Percentiles rank a stretch among this genome's conserved stretches.
Conservation (phyloP, 345 rosid genomes). For the Populus alba region DNA sequence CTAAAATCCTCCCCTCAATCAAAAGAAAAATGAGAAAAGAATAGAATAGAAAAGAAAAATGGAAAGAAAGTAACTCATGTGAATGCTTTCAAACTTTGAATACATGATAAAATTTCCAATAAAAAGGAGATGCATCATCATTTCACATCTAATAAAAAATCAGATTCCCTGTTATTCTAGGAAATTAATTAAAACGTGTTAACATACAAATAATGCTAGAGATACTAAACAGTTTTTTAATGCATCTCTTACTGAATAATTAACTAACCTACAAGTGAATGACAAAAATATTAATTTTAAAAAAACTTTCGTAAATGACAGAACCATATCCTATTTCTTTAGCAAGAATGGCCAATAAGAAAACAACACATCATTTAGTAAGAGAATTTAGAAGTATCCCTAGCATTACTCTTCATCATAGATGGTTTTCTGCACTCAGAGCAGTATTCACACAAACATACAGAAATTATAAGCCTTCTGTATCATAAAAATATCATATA, state of each 20-base stretch:
- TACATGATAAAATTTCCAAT: neutral
- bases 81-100: too few relatives aligned
- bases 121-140: neutral
- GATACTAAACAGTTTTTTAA: neutral
- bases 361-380: neutral
- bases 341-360: neutral
- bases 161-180: neutral
- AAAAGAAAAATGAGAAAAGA: neutral
- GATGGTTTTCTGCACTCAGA: neutral
- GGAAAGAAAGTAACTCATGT: too few relatives aligned
- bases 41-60: too few relatives aligned
- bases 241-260: neutral
- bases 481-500: neutral
- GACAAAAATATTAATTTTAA: neutral
- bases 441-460: neutral
- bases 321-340: neutral
- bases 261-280: neutral
- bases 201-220: neutral
- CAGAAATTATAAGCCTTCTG: neutral
- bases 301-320: neutral
- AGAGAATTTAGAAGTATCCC: neutral
- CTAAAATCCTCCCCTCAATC: neutral
- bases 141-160: neutral
- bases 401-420: neutral
- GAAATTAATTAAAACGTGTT: neutral